Conservation (phyloP, 108 stramenopile genomes). For the Hondaea fermentalgiana region DNA sequence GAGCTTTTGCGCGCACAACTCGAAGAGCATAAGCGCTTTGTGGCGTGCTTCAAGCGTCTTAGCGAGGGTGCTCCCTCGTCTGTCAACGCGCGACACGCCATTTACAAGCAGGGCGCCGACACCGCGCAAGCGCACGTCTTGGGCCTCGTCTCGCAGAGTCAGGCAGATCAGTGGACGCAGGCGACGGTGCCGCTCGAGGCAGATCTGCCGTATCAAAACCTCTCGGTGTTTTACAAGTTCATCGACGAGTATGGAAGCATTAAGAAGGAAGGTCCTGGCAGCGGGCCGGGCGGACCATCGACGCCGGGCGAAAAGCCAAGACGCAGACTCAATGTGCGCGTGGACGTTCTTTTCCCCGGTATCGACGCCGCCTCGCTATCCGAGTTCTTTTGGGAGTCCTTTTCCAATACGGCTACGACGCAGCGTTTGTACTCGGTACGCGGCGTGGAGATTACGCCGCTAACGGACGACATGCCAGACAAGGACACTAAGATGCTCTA, state of each 20-base stretch:
- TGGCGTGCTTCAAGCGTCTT: background rate
- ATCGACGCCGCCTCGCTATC: background rate
- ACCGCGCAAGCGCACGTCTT: conserved; percentile 5
- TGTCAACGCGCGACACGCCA: background rate
- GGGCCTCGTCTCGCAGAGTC: background rate
- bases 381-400: conserved; percentile 6
- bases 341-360: background rate
- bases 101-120: background rate
- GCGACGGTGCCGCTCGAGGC: conserved; percentile 5
- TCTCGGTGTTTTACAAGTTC: conserved; percentile 20
- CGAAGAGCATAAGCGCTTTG: background rate
- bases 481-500: conserved; percentile 9
- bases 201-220: background rate
- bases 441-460: background rate
- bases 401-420: background rate
- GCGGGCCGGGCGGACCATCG: background rate
- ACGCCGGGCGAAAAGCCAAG: background rate
- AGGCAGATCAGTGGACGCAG: background rate
- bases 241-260: background rate
- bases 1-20: background rate
- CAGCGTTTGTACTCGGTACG: background rate
- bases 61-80: background rate
- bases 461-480: conserved; percentile 14
- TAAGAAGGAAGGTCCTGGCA: background rate
- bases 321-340: background rate